Evolutionary conservation across 1,284 basidiomycete species (phyloP), one percentile per base, ranked within the genome.

Genomic region (Apiotrichum gracile): DNA sequence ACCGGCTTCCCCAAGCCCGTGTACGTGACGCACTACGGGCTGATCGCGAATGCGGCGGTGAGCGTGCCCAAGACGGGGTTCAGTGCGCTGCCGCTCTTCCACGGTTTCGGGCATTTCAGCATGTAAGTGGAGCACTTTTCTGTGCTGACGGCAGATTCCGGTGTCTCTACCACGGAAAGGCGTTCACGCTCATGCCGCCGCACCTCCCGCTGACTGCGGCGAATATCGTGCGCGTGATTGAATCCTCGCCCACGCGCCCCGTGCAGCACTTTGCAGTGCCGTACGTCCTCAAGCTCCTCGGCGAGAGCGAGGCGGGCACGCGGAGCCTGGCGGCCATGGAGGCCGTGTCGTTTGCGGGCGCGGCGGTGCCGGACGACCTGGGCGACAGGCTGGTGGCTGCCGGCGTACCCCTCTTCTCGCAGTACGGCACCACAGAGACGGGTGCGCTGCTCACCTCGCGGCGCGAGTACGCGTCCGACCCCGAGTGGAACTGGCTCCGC

Each of bases 401-500:
- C 22, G 81, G 81, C 1, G 78, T 85, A 5, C 79, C 77, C 21
- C 74, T 85, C 7, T 77, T 82, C 25, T 80, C 80, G 13, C 75
- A 79, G 34, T 82, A 81, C 61, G 83, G 83, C 3, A 77, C 78
- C 48, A 80, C 74, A 1, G 68, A 70, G 50, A 71, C 69, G 10
- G 72, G 72, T 31, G 65, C 66, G 4, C 58, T 67, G 69, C 75
- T 65, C 68, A 78, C 54, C 66, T 84, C 54, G 72, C 82, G 77
- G 78, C 79, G 61, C 39, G 83, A 80, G 57, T 69, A 57, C 49
- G 66, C 62, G 1, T 68, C 55, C 6, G 84, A 85, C 73, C 81
- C 81, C 58, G 78, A 68, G 21, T 85, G 84, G 83, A 82, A 82
- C 61, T 84, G 80, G 76, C 69, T 83, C 8, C 71, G 78, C 41